Evolutionary conservation across 345 rosid genomes (phyloP).

Genomic region (Sapria himalayana): DNA sequence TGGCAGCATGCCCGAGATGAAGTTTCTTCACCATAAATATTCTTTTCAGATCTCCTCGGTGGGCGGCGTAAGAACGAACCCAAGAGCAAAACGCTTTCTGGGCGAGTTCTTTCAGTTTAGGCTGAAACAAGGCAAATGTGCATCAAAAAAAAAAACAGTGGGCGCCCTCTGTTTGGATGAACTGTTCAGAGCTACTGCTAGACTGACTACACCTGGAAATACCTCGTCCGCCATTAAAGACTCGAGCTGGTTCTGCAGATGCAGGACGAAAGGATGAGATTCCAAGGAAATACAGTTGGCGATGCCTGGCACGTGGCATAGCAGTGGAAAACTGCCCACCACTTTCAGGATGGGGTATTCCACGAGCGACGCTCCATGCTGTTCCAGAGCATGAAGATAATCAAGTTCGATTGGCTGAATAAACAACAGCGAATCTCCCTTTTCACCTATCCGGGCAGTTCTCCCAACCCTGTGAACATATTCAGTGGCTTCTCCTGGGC

Average conservation of each 20-base stretch:
- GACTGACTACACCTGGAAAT: too few species aligned
- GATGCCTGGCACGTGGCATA: slow-evolving; percentile 20
- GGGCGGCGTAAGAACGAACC: slow-evolving; percentile 82
- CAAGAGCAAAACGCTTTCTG: slow-evolving; percentile 79
- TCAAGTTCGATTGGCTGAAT: slow-evolving; percentile 74
- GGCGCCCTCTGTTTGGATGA: too few species aligned
- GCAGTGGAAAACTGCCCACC: slow-evolving; percentile 39
- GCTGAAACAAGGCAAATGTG: slow-evolving; percentile 31
- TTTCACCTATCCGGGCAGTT: slow-evolving; percentile 85
- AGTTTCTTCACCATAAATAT: slow-evolving; percentile 79
- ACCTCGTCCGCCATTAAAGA: slow-evolving; percentile 39
- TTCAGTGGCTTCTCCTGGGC: slow-evolving; percentile 98
- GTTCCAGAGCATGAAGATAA: slow-evolving; percentile 60
- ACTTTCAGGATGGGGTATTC: slow-evolving; percentile 70
- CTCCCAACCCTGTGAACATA: slow-evolving; percentile 97
- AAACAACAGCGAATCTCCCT: slow-evolving; percentile 71
- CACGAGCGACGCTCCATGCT: slow-evolving; percentile 57
- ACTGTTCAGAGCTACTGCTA: too few species aligned
- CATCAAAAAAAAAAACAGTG: too few species aligned
- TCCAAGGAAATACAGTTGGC: slow-evolving; percentile 37
- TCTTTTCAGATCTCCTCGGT: slow-evolving; percentile 73
- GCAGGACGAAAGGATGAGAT: slow-evolving; percentile 62
- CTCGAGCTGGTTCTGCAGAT: slow-evolving; percentile 60
- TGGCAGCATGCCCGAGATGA: slow-evolving; percentile 93
- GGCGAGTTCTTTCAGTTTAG: slow-evolving; percentile 42